Conservation (phyloP, 2,329 filamentous ascomycete species). For the Acrocalymma vagum region DNA sequence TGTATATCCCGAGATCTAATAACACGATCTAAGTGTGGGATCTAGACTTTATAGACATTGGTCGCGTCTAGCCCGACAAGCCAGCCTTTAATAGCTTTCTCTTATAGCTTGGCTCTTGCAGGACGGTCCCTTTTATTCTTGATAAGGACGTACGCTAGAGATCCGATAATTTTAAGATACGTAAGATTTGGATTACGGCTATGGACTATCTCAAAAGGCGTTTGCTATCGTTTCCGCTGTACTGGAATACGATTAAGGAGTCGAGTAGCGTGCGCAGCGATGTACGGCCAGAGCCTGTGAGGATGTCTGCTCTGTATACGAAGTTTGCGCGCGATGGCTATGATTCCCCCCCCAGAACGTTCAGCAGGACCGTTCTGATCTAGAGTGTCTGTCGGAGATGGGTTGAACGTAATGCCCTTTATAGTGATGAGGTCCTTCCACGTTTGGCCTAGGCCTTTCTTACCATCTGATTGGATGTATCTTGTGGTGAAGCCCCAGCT, state of each 20-base stretch:
- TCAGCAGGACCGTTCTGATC: constrained; percentile 13
- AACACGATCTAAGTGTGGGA: constrained; percentile 3
- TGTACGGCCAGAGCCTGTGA: too few species aligned
- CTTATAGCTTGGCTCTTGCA: constrained; percentile 3
- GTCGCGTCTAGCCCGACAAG: constrained; percentile 6
- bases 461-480: constrained; percentile 5
- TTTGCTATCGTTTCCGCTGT: constrained; percentile 4
- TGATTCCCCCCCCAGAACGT: constrained; percentile 14
- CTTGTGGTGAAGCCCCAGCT: constrained; percentile 6
- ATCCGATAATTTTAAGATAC: constrained; percentile 5
- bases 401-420: constrained; percentile 9
- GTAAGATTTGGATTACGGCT: constrained; percentile 8
- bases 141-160: constrained; percentile 5
- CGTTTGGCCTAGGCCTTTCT: constrained; percentile 3
- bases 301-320: too few species aligned
- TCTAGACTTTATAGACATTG: constrained; percentile 10
- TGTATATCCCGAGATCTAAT: too few species aligned
- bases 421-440: constrained; percentile 3
- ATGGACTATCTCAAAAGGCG: constrained; percentile 6
- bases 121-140: constrained; percentile 7
- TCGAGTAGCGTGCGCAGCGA: constrained; percentile 6
- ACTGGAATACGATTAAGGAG: constrained; percentile 7
- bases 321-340: too few species aligned
- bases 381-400: constrained; percentile 9
- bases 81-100: constrained; percentile 6